Base-by-base conservation (phyloP, 1,139 yeast genomes). In the Pichia sp. region DNA sequence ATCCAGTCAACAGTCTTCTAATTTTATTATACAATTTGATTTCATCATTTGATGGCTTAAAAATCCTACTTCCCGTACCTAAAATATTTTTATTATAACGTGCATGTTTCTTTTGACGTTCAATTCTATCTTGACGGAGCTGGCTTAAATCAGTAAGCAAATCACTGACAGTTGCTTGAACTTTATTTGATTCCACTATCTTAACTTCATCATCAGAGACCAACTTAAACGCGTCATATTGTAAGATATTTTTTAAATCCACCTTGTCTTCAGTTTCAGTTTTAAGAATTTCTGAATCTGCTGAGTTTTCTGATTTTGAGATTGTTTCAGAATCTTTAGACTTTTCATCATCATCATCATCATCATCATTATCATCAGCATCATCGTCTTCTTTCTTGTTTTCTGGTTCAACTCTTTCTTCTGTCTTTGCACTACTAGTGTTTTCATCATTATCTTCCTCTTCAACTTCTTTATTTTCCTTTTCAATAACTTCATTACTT, bases 71-170 rank as follows among this genome's bases (percentile, higher is more conserved):
- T 16, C 43, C 45, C 10, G 47, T 33, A 24, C 34, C 42, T 21
- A 39, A 18, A 6, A 41, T 29, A 28, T 33, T 37, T 22, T 45
- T 45, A 22, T 39, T 41, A 21, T 35, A 33, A n/a, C 46, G 38
- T 4, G 37, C 38, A 36, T 35, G 38, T 21, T 42, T 42, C 27
- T 42, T 41, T 31, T 45, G 48, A 4, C 24, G 22, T 22, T 42
- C 40, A 26, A 40, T 35, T 35, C 51, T 42, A 20, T 69, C 65
- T 42, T 79, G 76, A 57, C 94, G 85, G 47, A 81, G 57, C 44
- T 68, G 68, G 55, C 82, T 81, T 40, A 89, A 64, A 50, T 76
- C 73, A 32, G 77, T 58, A 26, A 88, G 56, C 33, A 75, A 68
- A 31, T 64, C 59, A 9, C 81, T 74, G n/a, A 85, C 74, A 22